phyloP scores from a whole-genome alignment of 2,329 filamentous ascomycete species.

The Fusarium sp. region DNA sequence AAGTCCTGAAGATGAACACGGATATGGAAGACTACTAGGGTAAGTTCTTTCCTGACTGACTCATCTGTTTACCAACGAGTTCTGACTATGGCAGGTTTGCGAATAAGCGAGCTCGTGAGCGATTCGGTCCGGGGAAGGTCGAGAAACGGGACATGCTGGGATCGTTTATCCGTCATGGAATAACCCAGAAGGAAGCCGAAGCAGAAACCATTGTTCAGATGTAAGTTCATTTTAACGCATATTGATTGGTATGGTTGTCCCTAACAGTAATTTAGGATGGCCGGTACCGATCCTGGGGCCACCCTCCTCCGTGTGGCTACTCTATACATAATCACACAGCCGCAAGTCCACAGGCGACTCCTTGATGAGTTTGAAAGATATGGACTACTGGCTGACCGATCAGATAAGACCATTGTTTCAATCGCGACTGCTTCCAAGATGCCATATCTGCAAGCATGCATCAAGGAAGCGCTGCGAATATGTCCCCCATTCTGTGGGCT shows the following conservation, averaged over 20 bases:
- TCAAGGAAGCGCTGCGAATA: neutral
- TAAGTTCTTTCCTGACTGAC: too few relatives aligned
- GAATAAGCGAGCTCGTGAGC: neutral
- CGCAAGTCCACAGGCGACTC: neutral
- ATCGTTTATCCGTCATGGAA: neutral
- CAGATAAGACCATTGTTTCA: rapidly evolving
- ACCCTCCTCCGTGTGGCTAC: neutral
- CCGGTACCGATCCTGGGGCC: neutral
- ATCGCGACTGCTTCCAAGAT: neutral
- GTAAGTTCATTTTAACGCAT: too few relatives aligned
- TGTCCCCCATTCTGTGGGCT: neutral
- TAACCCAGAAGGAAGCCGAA: neutral
- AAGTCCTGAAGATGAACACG: rapidly evolving
- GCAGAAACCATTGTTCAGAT: neutral
- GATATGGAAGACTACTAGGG: rapidly evolving
- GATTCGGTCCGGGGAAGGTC: rapidly evolving
- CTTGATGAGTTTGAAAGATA: neutral
- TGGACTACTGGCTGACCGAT: too few relatives aligned
- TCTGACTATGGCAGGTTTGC: neutral
- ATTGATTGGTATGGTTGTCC: too few relatives aligned
- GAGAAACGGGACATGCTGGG: neutral
- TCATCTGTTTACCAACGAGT: too few relatives aligned
- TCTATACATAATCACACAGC: neutral
- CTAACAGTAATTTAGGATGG: neutral
- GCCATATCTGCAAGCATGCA: neutral